A percentile compares a stretch with the other conserved stretches of the same genome.
Conservation (phyloP, 2,329 filamentous ascomycete species). For the Trichophyton simii region DNA sequence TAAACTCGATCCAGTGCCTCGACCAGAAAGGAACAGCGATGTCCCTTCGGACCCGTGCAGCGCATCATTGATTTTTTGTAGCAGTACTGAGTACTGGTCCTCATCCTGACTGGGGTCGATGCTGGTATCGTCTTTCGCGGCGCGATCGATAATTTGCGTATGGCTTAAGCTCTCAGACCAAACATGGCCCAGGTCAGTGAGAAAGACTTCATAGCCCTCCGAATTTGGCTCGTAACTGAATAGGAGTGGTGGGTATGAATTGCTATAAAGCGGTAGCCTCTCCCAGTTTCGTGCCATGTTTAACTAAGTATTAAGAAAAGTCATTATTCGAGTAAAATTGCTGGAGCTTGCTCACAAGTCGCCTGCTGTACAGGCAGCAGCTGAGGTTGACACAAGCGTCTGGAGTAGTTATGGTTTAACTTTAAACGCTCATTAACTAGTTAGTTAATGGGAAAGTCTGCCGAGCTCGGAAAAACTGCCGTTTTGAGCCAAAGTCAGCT, state of each 20-base stretch:
- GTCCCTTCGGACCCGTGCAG: slow-evolving; percentile 26
- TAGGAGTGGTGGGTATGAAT: slow-evolving; percentile 26
- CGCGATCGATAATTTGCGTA: slow-evolving; percentile 37
- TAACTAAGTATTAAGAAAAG: neutral
- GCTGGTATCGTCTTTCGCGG: slow-evolving; percentile 38
- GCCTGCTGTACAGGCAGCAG: neutral
- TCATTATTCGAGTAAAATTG: neutral
- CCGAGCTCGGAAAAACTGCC: neutral
- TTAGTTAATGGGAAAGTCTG: neutral
- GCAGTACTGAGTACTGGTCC: slow-evolving; percentile 43
- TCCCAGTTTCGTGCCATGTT: slow-evolving; percentile 27
- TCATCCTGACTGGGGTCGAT: slow-evolving; percentile 49
- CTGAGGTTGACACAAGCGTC: neutral
- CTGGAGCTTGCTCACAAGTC: neutral
- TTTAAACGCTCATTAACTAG: neutral
- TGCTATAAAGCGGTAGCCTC: slow-evolving; percentile 20
- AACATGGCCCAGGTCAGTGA: slow-evolving; percentile 47
- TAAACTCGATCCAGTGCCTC: slow-evolving; percentile 26
- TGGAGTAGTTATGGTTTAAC: neutral
- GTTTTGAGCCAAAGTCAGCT: neutral
- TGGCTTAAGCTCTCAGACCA: slow-evolving; percentile 43
- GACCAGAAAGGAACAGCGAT: slow-evolving; percentile 21
- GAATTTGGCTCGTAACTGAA: slow-evolving; percentile 25
- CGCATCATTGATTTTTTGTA: slow-evolving; percentile 43
- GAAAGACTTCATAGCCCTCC: slow-evolving; percentile 38